Base-by-base conservation (phyloP, 208 protist genomes). In the Vickermania ingenoplastis region DNA sequence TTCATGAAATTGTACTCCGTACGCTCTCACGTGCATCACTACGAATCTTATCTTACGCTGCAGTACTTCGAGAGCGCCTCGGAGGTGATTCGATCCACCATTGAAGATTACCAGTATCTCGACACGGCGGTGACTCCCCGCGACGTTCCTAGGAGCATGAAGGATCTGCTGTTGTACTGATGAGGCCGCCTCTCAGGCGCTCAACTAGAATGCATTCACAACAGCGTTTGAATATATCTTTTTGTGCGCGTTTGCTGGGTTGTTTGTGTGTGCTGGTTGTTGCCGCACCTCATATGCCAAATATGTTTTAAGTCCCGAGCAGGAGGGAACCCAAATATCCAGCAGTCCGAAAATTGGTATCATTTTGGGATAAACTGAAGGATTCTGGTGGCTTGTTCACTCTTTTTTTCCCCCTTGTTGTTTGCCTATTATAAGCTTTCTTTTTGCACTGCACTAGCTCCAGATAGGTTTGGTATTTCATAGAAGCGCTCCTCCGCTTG, bases 11-110 rank as follows among this genome's bases (percentile, higher is more conserved):
- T 99, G 5, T 98, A 97, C 71, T 63, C 67, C 5, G 81, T 92
- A 3, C 79, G 81, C 26, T 96, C 90, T 22, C 89, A 97, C 70
- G 71, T 97, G 25, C 92, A 98, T 58, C 94, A 98, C 75, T 98
- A 97, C 75, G 95, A 89, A 49, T 49, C 72, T 27, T 97, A 95
- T 67, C 69, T 97, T 49, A 81, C 87, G 7, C 28, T 66, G 21
- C 63, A 73, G 11, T 92, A 93, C 73, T 93, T 96, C 73, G 69
- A 79, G n/a, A 57, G 62, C 21, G 90, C 88, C 17, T 66, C 69
- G 7, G 84, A 92, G 72, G 80, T 70, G 53, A 55, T 94, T 14
- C 69, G 71, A n/a, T 85, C 73, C 41, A 65, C 84, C 25, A 61
- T 94, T 31, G 88, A 94, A 57, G 88, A 94, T 69, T 94, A 94